Evolutionary conservation across 1,284 basidiomycete species (phyloP).

Genomic region (Microbotryum violaceum): DNA sequence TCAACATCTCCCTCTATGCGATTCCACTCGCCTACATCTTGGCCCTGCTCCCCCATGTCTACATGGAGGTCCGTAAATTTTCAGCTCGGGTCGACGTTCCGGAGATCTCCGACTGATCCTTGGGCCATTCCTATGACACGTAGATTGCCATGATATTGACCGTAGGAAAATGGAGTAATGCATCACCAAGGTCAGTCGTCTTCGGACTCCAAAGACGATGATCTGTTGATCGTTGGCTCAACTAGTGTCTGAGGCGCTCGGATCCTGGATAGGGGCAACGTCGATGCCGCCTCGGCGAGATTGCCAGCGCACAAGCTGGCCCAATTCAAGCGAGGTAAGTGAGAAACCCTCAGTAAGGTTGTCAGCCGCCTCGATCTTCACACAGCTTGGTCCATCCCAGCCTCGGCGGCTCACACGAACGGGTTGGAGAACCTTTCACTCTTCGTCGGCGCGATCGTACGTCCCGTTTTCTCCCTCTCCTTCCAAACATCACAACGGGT

Average conservation of each 20-base stretch:
- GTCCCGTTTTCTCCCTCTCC: neutral
- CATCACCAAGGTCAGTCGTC: neutral
- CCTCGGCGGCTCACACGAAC: slow-evolving; percentile 2
- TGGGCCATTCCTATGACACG: neutral
- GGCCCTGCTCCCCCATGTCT: neutral
- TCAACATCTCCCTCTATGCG: slow-evolving; percentile 1
- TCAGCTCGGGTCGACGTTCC: neutral
- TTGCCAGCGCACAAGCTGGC: neutral
- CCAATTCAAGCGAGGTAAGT: neutral
- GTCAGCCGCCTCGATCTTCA: no score
- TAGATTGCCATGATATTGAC: neutral
- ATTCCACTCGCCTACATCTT: slow-evolving; percentile 1
- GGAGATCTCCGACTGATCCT: no score
- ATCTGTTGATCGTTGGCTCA: no score
- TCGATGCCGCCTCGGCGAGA: neutral
- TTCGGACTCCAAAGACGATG: no score
- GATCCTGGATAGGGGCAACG: neutral
- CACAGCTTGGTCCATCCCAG: neutral
- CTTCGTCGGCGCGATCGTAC: neutral
- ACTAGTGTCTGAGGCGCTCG: no score
- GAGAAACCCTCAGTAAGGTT: no score
- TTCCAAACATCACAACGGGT: neutral
- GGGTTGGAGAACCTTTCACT: neutral
- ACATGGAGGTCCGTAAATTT: neutral
- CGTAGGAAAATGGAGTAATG: neutral